phyloP scores from a whole-genome alignment of 257 asterid genomes.

The Salvia splendens region DNA sequence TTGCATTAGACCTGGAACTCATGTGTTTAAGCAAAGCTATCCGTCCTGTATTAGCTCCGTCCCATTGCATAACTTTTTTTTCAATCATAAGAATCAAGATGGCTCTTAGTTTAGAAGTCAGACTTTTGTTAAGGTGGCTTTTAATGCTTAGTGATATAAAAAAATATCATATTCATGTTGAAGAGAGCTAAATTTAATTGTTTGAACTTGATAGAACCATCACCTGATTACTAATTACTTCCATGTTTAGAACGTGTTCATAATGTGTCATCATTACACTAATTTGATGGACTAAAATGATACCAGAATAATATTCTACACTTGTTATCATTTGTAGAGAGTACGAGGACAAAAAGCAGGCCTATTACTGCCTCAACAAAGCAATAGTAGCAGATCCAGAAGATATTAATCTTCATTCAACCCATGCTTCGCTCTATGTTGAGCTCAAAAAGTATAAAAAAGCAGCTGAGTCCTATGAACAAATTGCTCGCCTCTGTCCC shows the following conservation, averaged over 20 bases:
- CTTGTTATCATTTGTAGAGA: constrained; percentile 44
- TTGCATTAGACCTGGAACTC: neutral
- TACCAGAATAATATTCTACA: neutral
- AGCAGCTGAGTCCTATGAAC: constrained; percentile 78
- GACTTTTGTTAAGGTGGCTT: neutral
- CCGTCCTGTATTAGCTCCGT: neutral
- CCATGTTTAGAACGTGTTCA: neutral
- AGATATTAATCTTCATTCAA: constrained; percentile 59
- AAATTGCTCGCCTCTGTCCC: constrained; percentile 64
- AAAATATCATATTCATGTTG: neutral
- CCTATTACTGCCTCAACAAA: constrained; percentile 68
- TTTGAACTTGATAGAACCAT: neutral
- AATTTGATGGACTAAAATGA: neutral
- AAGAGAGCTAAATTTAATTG: neutral
- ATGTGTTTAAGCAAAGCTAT: neutral
- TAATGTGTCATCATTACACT: neutral
- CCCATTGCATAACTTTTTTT: neutral
- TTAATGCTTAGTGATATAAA: neutral
- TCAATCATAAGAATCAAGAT: neutral
- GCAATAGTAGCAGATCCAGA: constrained; percentile 82
- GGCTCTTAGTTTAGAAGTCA: neutral
- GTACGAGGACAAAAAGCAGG: constrained; percentile 64
- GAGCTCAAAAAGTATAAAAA: constrained; percentile 65
- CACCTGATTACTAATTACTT: neutral
- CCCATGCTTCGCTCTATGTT: constrained; percentile 64